Evolutionary conservation across 2,329 filamentous ascomycete species (phyloP).

Genomic region (Macroventuria anomochaeta): DNA sequence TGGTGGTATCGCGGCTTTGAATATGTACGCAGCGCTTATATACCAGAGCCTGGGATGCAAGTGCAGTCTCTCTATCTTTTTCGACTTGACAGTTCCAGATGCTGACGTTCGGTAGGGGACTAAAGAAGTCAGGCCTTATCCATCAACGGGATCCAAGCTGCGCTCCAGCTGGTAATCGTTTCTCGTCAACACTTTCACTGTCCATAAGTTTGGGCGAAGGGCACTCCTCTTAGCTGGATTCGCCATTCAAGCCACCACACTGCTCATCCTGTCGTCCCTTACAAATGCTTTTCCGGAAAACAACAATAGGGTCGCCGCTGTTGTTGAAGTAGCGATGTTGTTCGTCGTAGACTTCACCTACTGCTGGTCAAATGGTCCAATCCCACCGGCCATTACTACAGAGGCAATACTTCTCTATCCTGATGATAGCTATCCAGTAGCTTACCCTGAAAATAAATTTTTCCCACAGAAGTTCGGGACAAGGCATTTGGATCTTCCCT

Average conservation of each 20-base stretch:
- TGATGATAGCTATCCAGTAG: background rate
- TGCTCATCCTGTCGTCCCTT: background rate
- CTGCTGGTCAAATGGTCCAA: constrained; percentile 14
- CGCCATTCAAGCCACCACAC: constrained; percentile 8
- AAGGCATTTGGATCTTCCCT: constrained; percentile 15
- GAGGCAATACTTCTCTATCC: background rate
- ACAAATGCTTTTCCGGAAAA: constrained; percentile 7
- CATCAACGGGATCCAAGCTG: constrained; percentile 10
- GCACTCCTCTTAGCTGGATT: constrained; percentile 10
- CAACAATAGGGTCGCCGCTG: constrained; percentile 4
- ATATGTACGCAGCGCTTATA: constrained; percentile 15
- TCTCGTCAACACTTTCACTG: constrained; percentile 12
- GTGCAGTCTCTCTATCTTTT: background rate
- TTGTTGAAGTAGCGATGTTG: constrained; percentile 10
- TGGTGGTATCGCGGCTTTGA: constrained; percentile 12
- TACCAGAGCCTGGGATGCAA: constrained; percentile 6
- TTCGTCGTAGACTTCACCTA: constrained; percentile 15
- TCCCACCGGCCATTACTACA: constrained; percentile 12
- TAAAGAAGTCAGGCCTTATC: constrained; percentile 8
- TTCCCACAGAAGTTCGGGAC: constrained; percentile 7
- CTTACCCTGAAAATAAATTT: background rate
- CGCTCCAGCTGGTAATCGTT: constrained; percentile 8
- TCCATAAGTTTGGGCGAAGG: constrained; percentile 12
- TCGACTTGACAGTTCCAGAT: background rate
- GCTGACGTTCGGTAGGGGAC: background rate